Conservation (phyloP, 2,329 filamentous ascomycete genomes). For the Fusarium sp. region DNA sequence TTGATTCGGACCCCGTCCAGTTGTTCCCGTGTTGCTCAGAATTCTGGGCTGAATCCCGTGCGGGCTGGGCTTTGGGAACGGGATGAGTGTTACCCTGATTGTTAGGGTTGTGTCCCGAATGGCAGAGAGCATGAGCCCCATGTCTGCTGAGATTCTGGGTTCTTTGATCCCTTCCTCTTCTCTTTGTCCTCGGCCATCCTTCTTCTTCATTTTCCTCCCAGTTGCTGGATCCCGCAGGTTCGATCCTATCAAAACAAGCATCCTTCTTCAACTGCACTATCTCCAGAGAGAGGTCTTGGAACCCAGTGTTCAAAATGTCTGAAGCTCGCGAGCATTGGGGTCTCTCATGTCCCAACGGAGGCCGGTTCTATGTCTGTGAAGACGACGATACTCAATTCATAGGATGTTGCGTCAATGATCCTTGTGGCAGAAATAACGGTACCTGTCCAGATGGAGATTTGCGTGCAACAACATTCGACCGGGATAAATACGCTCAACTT, state of each 20-base stretch:
- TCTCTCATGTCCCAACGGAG: conserved; percentile 52
- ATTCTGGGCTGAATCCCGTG: conserved; percentile 13
- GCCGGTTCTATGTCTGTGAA: conserved; percentile 57
- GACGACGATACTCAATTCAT: conserved; percentile 53
- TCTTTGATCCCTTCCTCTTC: conserved; percentile 8
- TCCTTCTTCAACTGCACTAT: background rate
- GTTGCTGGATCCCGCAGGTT: background rate
- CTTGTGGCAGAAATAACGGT: conserved; percentile 51
- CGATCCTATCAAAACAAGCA: background rate
- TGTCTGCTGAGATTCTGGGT: conserved; percentile 9
- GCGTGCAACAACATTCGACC: conserved; percentile 51
- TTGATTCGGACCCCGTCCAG: conserved; percentile 21
- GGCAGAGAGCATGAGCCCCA: conserved; percentile 27
- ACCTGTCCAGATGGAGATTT: conserved; percentile 52
- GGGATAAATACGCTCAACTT: conserved; percentile 50
- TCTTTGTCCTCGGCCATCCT: conserved; percentile 1
- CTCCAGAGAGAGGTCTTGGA: background rate
- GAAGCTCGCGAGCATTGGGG: conserved; percentile 40
- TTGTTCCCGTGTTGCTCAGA: conserved; percentile 24
- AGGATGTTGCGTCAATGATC: conserved; percentile 58
- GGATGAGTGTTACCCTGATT: conserved; percentile 1
- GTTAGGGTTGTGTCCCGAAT: conserved; percentile 9
- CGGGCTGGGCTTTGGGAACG: conserved; percentile 8
- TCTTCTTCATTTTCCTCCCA: conserved; percentile 1
- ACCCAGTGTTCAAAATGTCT: conserved; percentile 28